Base-by-base conservation (phyloP, 352 stramenopile genomes). In the Phytopythium boreale region DNA sequence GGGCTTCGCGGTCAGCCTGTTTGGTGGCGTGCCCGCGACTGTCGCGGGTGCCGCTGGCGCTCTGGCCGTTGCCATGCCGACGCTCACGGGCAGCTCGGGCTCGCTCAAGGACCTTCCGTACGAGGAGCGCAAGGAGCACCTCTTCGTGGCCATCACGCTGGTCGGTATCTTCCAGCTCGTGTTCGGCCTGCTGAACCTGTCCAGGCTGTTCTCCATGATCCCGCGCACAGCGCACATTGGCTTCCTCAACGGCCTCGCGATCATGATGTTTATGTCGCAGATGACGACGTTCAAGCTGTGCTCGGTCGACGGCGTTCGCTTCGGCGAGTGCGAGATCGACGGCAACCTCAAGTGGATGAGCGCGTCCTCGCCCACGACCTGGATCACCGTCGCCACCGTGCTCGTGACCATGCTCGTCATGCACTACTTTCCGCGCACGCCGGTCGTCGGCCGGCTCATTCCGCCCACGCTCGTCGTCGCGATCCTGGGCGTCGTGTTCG, bases 261-360 rank as follows among this genome's bases (percentile, higher is more conserved):
- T 98, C 31, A 96, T 99, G 67, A 98, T 99, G 86, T 90, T 97
- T 39, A 76, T 97, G 36, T 96, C 95, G 29, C 96, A 99, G 71
- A 88, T 97, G 57, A 89, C 82, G 10, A 96, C 95, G 47, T 98
- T 98, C 64, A 68, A 95, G 62, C 76, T 84, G 29, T 97, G 90
- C 63, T 76, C 69, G 29, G 69, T 75, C 37, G 59, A 84, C 24
- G 64, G 76, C 2, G 70, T 82, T 59, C 64, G 70, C 39, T 97
- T 97, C 67, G 81, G 86, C 24, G 77, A 92, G 59, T 97, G 89
- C 65, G 82, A 91, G 47, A 69, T 82, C 39, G 67, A 79, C 14
- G 76, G 80, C 43, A 53, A 92, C 24, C 72, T 93, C 24, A 61
- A 82, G 62, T 97, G 85, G 85, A 89, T 97, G 82, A 82, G 71